Evolutionary conservation across 257 asterid species (phyloP), one percentile per base, ranked within the genome.

Genomic region (Coffea eugenioides): DNA sequence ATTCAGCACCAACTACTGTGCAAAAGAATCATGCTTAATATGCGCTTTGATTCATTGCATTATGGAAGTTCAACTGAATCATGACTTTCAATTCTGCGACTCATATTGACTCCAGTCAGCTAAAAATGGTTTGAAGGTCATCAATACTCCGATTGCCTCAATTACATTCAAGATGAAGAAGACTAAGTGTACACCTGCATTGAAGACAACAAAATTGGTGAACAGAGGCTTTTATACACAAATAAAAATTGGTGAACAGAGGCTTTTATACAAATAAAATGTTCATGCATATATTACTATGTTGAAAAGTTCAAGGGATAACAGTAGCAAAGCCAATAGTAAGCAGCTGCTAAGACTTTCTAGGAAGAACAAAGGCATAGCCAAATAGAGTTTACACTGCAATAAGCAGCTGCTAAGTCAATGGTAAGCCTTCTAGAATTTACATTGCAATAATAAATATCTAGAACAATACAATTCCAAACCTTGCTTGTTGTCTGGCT

Each of bases 161-260:
- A 85, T 31, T 7, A 78, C 67, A 74, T 85, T 85, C 81, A 85
- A 75, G 74, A 80, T 69, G 85, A 85, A 85, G 83, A 85, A 85
- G 5, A 85, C 88, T 68, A 82, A 76, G 34, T 78, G 84, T 45
- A 74, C 71, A 36, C 88, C 88, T 85, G 84, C 70, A 72, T 80
- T 83, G n/a, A n/a, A 5, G 76, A 67, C 18, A 74, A 51, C 48
- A 51, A 43, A 21, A 43, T 74, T 68, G 52, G 21, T 49, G 39
- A 51, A 49, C 14, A 34, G 9, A 52, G 52, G 36, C 31, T 67
- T 46, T 6, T 31, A 20, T 48, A 23, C 27, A 41, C 43, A 39
- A 4, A 39, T 31, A 31, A 51, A 43, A 21, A 43, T 74, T 68
- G 52, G 21, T 49, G 39, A 51, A 49, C 14, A 34, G 9, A 52